phyloP scores from a whole-genome alignment of 257 asterid species.

The Solanum dulcamara region DNA sequence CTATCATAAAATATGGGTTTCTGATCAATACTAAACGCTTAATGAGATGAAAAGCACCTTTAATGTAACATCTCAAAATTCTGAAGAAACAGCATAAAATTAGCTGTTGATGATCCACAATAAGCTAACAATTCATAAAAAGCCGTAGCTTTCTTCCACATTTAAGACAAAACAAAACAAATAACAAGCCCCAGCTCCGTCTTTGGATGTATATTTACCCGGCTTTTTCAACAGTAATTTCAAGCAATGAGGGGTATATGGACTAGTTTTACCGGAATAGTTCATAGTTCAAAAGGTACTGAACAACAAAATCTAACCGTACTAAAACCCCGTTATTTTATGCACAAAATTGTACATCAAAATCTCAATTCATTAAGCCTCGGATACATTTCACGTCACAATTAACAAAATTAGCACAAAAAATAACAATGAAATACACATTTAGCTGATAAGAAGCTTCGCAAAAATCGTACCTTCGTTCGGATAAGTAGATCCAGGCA shows the following conservation, averaged over 20 bases:
- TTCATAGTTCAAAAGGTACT: not conserved
- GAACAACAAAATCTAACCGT: constrained; percentile 11
- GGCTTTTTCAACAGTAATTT: constrained; percentile 28
- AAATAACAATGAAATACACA: not conserved
- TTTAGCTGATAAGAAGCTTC: not conserved
- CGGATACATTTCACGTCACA: not conserved
- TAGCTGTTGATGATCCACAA: constrained; percentile 17
- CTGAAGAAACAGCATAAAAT: constrained; percentile 20
- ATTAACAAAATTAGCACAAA: not conserved
- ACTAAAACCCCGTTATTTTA: constrained; percentile 29
- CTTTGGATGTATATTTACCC: constrained; percentile 13
- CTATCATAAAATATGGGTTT: not conserved
- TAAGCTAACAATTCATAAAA: constrained; percentile 20
- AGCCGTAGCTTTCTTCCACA: constrained; percentile 6
- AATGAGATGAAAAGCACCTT: constrained; percentile 17
- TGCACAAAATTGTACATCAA: constrained; percentile 15
- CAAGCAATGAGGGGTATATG: constrained; percentile 3
- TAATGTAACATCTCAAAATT: constrained; percentile 27
- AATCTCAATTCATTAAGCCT: constrained; percentile 3
- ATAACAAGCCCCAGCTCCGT: constrained; percentile 16
- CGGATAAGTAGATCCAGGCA: constrained; percentile 6
- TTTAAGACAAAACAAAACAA: constrained; percentile 13
- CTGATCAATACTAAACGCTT: not conserved
- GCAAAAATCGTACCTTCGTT: constrained; percentile 30
- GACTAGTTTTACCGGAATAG: constrained; percentile 2